phyloP scores from a whole-genome alignment of 306 rosid species.

The Luffa aegyptiaca region DNA sequence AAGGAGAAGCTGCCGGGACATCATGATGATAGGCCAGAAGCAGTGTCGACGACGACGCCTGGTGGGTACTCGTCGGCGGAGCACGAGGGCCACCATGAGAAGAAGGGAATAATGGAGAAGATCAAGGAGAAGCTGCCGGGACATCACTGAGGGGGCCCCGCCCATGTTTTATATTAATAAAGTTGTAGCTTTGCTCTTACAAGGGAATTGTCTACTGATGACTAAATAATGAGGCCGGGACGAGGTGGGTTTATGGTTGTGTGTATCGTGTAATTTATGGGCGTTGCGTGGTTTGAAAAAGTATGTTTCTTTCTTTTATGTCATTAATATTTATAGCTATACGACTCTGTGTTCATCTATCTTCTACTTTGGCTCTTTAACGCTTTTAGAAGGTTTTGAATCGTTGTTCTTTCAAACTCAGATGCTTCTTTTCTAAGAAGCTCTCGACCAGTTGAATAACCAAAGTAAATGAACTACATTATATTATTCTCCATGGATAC shows the following conservation, averaged over 20 bases:
- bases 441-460: too few species aligned
- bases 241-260: background rate
- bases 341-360: too few species aligned
- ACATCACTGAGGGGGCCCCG: background rate
- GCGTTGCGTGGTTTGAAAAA: too few species aligned
- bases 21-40: background rate
- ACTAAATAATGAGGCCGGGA: background rate
- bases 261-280: background rate
- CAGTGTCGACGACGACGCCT: constrained; percentile 15
- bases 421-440: too few species aligned
- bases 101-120: constrained; percentile 31
- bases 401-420: too few species aligned
- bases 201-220: too few species aligned
- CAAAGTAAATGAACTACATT: too few species aligned
- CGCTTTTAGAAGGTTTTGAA: too few species aligned
- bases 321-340: too few species aligned
- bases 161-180: background rate
- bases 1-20: constrained; percentile 25
- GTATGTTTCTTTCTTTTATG: too few species aligned
- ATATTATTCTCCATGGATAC: too few species aligned
- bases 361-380: too few species aligned
- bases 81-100: constrained; percentile 5
- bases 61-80: background rate
- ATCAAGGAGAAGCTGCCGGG: constrained; percentile 38
- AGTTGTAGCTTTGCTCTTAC: background rate